These are phyloP conservation scores for Capsicum chinense DNA, from an alignment of 257 asterid genomes.

Conservation along the genomic window DNA sequence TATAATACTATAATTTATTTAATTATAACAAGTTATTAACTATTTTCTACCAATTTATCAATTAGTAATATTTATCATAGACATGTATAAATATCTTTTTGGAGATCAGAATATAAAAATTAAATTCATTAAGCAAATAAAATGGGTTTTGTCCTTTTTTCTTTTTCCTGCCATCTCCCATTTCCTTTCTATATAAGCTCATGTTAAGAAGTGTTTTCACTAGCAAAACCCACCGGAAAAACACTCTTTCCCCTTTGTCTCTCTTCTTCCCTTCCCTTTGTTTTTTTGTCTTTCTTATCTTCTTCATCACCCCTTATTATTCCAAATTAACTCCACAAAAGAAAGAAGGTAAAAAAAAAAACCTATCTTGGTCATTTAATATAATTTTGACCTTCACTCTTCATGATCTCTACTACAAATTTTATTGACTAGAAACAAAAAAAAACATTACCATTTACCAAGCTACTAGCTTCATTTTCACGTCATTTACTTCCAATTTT, in stretches of 20 bases:
- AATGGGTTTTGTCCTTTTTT: background rate
- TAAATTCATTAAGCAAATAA: background rate
- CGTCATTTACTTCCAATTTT: background rate
- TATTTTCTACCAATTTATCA: background rate
- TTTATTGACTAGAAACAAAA: background rate
- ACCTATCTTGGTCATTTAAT: background rate
- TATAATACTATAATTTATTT: background rate
- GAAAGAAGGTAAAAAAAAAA: background rate
- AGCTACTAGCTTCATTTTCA: background rate
- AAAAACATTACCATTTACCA: background rate
- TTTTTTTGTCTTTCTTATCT: conserved; percentile 22
- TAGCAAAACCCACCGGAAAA: conserved; percentile 59
- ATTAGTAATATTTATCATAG: background rate
- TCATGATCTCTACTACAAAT: background rate
- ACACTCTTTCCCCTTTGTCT: conserved; percentile 36
- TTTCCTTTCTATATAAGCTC: conserved; percentile 69
- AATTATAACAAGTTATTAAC: background rate
- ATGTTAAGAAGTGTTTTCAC: conserved; percentile 69
- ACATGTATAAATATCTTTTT: background rate
- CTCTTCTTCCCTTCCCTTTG: conserved; percentile 28
- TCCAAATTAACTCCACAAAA: conserved; percentile 13
- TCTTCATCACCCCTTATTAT: conserved; percentile 26
- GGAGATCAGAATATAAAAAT: background rate
- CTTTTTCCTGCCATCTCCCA: conserved; percentile 9
- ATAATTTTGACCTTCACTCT: background rate